Conservation (phyloP, 768 basidiomycete genomes). For the Suillus decipiens region DNA sequence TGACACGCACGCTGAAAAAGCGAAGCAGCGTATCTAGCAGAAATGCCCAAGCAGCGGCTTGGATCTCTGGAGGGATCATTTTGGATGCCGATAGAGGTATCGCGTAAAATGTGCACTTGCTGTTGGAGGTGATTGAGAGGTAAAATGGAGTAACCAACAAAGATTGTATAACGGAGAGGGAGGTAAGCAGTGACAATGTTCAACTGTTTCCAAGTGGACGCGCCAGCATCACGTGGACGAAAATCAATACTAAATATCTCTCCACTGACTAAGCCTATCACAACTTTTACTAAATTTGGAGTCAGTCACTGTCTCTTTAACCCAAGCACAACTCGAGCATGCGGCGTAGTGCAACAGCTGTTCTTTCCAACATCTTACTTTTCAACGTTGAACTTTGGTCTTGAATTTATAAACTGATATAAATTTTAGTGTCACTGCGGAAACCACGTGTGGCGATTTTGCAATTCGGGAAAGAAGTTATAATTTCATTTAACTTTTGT, state of each 20-base stretch:
- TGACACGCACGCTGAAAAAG: background rate
- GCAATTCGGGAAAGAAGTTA: background rate
- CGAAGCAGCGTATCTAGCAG: background rate
- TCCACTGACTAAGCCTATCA: background rate
- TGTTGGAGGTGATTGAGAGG: background rate
- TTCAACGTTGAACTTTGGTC: background rate
- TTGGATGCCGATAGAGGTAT: background rate
- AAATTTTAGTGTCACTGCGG: background rate
- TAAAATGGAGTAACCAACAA: background rate
- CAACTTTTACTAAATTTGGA: no score
- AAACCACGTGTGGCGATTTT: background rate
- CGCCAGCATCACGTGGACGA: background rate
- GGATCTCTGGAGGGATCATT: conserved; percentile 4
- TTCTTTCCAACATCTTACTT: background rate
- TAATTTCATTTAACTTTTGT: background rate
- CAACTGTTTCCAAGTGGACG: background rate
- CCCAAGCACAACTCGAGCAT: background rate
- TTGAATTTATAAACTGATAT: background rate
- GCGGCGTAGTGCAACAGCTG: background rate
- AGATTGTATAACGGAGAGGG: background rate
- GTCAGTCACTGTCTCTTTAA: no score
- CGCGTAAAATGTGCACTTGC: background rate
- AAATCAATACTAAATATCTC: background rate
- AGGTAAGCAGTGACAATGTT: background rate
- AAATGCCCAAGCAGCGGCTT: background rate